A percentile compares a stretch with the other conserved stretches of the same genome.
phyloP scores from a whole-genome alignment of 2,329 filamentous ascomycete genomes.

The Hypoxylon sp. region DNA sequence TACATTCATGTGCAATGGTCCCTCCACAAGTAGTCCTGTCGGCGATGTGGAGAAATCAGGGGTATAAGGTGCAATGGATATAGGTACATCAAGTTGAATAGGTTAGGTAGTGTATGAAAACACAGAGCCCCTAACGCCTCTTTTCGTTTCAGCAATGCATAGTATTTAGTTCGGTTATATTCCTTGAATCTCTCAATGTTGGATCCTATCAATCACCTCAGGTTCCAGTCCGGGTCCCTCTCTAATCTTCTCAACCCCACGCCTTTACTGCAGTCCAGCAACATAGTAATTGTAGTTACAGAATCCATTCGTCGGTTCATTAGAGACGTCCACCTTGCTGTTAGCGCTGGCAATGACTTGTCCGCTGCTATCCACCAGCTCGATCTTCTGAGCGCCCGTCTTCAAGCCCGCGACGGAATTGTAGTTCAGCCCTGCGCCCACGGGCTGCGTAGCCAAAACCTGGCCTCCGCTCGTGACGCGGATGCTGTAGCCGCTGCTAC shows the following conservation, averaged over 20 bases:
- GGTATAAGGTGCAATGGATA: background rate
- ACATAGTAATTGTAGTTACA: conserved; percentile 55
- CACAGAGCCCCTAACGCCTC: background rate
- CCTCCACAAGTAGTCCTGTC: background rate
- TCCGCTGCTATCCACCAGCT: conserved; percentile 47
- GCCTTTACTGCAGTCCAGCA: conserved; percentile 43
- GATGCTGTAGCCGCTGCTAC: conserved; percentile 34
- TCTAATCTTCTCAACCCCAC: background rate
- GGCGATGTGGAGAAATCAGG: background rate
- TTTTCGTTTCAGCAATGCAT: background rate
- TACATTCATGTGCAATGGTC: background rate
- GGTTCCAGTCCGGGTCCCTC: background rate
- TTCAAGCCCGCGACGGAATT: conserved; percentile 46
- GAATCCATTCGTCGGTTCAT: conserved; percentile 46
- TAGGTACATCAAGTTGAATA: background rate
- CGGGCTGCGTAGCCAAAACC: conserved; percentile 43
- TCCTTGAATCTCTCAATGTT: background rate
- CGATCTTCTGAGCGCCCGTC: conserved; percentile 51
- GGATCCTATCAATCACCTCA: background rate
- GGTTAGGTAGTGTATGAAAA: background rate
- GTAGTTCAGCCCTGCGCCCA: conserved; percentile 49
- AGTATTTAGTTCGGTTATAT: background rate
- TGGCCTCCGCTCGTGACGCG: conserved; percentile 49
- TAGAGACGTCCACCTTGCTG: conserved; percentile 47
- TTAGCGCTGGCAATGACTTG: conserved; percentile 45